phyloP scores from a whole-genome alignment of 441 rosid species.

The Caryocar brasiliense region DNA sequence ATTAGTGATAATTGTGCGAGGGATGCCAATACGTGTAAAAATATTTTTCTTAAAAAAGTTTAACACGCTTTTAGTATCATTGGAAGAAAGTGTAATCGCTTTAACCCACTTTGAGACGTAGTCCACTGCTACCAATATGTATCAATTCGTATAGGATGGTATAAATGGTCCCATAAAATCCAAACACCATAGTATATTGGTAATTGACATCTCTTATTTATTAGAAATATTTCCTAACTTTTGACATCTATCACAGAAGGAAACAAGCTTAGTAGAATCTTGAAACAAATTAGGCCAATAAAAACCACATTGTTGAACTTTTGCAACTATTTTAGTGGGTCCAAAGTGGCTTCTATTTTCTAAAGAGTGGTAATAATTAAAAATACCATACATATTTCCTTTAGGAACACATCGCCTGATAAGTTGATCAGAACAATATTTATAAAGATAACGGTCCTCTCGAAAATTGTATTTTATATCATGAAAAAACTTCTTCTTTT shows the following conservation, averaged over 20 bases:
- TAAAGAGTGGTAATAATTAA: not conserved
- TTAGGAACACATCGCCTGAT: not conserved
- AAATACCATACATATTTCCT: not conserved
- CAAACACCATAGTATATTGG: not conserved
- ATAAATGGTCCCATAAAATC: slow-evolving; percentile 2
- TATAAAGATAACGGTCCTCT: not conserved
- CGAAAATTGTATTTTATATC: not conserved
- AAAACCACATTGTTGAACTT: not conserved
- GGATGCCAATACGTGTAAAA: not conserved
- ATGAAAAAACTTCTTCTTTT: not conserved
- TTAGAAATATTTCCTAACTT: not conserved
- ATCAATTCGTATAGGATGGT: not conserved
- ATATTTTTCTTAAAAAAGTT: not conserved
- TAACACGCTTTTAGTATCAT: not conserved
- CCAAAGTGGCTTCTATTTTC: not conserved
- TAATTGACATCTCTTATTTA: not conserved
- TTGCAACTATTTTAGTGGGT: not conserved
- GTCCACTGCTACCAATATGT: not conserved
- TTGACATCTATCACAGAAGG: not conserved
- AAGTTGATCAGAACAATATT: not conserved
- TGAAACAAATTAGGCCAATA: no score
- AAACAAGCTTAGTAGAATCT: not conserved
- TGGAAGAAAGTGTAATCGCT: not conserved
- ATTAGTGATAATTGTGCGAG: not conserved
- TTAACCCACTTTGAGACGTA: not conserved